phyloP scores from a whole-genome alignment of 2,329 filamentous ascomycete species.

The Harringtonia aguacate region DNA sequence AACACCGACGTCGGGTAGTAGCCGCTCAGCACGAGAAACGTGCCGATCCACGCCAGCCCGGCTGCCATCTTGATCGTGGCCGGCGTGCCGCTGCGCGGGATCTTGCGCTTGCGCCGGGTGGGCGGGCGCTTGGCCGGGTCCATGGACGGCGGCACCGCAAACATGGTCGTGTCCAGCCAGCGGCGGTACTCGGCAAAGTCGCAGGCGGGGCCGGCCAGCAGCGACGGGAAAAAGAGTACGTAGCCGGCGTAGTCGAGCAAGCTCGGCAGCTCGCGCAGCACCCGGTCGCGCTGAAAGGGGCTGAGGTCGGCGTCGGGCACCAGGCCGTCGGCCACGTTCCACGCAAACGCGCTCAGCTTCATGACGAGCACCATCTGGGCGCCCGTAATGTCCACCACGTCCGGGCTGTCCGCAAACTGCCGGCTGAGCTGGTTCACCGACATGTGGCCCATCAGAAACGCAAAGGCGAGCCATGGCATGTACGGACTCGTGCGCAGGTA shows the following conservation, averaged over 20 bases:
- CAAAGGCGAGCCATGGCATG: conserved; percentile 96
- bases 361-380: conserved; percentile 98
- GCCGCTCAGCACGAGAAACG: conserved; percentile 58
- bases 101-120: conserved; percentile 81
- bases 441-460: conserved; percentile 93
- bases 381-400: conserved; percentile 75
- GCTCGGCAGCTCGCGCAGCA: conserved; percentile 61
- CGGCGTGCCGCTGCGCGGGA: conserved; percentile 80
- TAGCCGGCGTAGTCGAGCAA: conserved; percentile 80
- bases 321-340: conserved; percentile 92
- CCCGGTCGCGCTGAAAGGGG: conserved; percentile 74
- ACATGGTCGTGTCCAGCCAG: conserved; percentile 93
- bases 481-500: conserved; percentile 70
- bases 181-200: conserved; percentile 87
- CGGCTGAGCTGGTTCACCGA: conserved; percentile 79
- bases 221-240: conserved; percentile 86
- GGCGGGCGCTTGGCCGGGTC: conserved; percentile 78
- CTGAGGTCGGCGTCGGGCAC: conserved; percentile 71
- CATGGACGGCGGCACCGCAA: conserved; percentile 70
- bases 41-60: conserved; percentile 69
- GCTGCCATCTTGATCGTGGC: conserved; percentile 64
- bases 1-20: conserved; percentile 44
- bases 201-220: conserved; percentile 85
- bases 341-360: conserved; percentile 94
- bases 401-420: conserved; percentile 57